A percentile compares a stretch with the other conserved stretches of the same genome.
Conservation (phyloP, 345 rosid species). For the Xanthoceras sorbifolium region DNA sequence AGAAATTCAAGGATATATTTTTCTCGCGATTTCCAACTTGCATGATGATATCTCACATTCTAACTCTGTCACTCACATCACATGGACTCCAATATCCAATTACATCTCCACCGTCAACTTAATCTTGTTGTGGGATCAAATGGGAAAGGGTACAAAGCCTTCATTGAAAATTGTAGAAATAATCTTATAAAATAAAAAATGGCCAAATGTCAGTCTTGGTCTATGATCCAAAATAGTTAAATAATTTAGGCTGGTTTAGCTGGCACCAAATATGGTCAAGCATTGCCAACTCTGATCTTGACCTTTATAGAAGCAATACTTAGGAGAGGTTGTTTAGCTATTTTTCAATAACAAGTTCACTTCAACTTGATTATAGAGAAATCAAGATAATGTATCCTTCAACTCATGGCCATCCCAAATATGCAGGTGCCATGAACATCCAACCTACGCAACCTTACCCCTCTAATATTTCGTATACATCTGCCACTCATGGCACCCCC, state of each 20-base stretch:
- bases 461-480: slow-evolving; percentile 2
- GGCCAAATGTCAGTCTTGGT: not conserved
- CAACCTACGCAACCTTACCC: slow-evolving; percentile 28
- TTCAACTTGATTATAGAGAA: slow-evolving; percentile 12
- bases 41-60: not conserved
- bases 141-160: not conserved
- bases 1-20: not conserved
- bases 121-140: too few species aligned
- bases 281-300: not conserved
- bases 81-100: not conserved
- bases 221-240: not conserved
- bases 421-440: slow-evolving; percentile 32
- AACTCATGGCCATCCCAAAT: slow-evolving; percentile 31
- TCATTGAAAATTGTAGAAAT: not conserved
- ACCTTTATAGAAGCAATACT: slow-evolving; percentile 13
- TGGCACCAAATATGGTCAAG: not conserved
- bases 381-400: slow-evolving; percentile 32
- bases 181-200: not conserved
- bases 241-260: not conserved
- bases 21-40: not conserved
- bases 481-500: slow-evolving; percentile 17
- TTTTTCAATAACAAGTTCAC: slow-evolving; percentile 17
- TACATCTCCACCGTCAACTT: not conserved
- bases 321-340: not conserved
- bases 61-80: not conserved